These are phyloP conservation scores for Aureobasidium sp. DNA, from an alignment of 2,329 filamentous ascomycete genomes.

Conservation along the genomic window DNA sequence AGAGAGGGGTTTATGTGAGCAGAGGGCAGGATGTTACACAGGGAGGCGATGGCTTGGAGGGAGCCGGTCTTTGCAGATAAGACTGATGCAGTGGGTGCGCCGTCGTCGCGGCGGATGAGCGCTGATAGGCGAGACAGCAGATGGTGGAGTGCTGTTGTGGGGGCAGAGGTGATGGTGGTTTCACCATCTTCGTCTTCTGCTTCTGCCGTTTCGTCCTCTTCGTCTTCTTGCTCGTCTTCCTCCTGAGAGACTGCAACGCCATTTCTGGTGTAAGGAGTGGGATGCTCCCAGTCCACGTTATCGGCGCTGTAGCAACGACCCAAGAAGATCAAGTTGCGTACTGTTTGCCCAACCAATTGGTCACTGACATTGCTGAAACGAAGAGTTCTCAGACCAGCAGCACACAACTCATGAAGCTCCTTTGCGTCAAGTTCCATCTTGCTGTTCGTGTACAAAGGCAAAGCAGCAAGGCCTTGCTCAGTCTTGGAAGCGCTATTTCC, in stretches of 20 bases:
- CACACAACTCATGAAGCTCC: slow-evolving; percentile 54
- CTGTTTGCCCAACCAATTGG: slow-evolving; percentile 67
- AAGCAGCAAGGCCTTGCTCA: slow-evolving; percentile 42
- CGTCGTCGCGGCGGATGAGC: slow-evolving; percentile 64
- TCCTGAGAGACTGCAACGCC: slow-evolving; percentile 38
- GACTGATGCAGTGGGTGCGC: slow-evolving; percentile 51
- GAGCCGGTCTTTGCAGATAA: slow-evolving; percentile 69
- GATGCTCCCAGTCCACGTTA: slow-evolving; percentile 36
- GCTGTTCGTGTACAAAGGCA: slow-evolving; percentile 61
- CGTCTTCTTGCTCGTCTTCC: slow-evolving; percentile 36
- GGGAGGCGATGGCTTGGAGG: slow-evolving; percentile 64
- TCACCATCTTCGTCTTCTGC: slow-evolving; percentile 37
- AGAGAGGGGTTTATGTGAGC: slow-evolving; percentile 56
- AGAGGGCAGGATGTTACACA: slow-evolving; percentile 55
- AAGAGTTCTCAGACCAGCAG: slow-evolving; percentile 53
- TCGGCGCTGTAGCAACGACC: slow-evolving; percentile 59
- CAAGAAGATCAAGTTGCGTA: slow-evolving; percentile 78
- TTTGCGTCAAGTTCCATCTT: slow-evolving; percentile 61
- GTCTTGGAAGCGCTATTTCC: slow-evolving; percentile 52
- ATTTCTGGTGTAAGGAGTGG: slow-evolving; percentile 38
- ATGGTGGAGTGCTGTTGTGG: slow-evolving; percentile 56
- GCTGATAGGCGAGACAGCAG: slow-evolving; percentile 72
- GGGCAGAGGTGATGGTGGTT: slow-evolving; percentile 20
- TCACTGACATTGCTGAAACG: slow-evolving; percentile 52
- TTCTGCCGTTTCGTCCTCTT: slow-evolving; percentile 40